Conservation (phyloP, 2,329 filamentous ascomycete species). For the Pseudogymnoascus sp. region DNA sequence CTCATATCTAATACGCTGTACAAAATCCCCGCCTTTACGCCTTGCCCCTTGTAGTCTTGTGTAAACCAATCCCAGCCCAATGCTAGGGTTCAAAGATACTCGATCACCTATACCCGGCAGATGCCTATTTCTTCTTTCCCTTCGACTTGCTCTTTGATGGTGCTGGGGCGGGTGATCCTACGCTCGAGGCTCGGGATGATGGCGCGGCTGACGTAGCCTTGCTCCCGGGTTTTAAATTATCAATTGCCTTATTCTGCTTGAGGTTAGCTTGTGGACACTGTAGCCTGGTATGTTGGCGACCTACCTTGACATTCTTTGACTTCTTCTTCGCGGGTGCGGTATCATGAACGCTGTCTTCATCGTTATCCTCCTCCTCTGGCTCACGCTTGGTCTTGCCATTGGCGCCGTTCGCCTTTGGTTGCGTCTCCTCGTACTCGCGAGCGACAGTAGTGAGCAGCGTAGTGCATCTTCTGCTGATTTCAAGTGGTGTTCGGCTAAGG, state of each 20-base stretch:
- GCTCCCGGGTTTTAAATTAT: constrained; percentile 71
- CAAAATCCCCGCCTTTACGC: constrained; percentile 1
- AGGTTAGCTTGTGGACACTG: background rate
- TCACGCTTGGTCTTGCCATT: constrained; percentile 70
- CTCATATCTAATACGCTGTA: background rate
- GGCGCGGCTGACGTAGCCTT: constrained; percentile 69
- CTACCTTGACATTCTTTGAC: constrained; percentile 81
- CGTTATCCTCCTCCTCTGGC: constrained; percentile 71
- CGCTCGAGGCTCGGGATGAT: constrained; percentile 74
- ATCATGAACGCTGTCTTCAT: constrained; percentile 71
- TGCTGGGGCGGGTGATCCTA: constrained; percentile 63
- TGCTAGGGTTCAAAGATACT: background rate
- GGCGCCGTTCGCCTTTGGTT: constrained; percentile 40
- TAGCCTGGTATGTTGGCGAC: constrained; percentile 18
- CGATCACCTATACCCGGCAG: background rate
- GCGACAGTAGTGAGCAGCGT: constrained; percentile 91
- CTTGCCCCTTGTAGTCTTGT: background rate
- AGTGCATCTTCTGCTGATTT: constrained; percentile 85
- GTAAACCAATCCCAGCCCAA: background rate
- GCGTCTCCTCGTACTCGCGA: constrained; percentile 74
- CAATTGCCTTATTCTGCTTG: constrained; percentile 80
- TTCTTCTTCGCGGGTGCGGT: constrained; percentile 91
- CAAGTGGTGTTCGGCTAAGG: constrained; percentile 83
- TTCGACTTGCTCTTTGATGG: constrained; percentile 18
- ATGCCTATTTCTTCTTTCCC: constrained; percentile 5